Conservation (phyloP, 139 green algal species). For the Tetratostichococcus sp. region DNA sequence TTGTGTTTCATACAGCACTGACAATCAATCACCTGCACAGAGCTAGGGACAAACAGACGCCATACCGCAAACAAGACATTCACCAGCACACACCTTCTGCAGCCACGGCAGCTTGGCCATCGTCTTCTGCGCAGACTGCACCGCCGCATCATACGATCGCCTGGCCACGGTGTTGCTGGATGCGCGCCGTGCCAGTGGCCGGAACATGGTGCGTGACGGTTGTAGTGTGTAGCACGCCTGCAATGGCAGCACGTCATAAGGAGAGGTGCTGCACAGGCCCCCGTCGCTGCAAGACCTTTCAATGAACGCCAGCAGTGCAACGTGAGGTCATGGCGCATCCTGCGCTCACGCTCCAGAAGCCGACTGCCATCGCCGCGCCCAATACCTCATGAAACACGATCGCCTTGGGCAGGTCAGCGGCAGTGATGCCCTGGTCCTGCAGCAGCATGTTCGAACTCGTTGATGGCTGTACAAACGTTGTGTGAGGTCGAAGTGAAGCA, state of each 20-base stretch:
- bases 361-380: conserved; percentile 12
- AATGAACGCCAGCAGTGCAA: background rate
- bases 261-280: no score
- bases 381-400: conserved; percentile 33
- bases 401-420: conserved; percentile 25
- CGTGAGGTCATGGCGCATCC: no score
- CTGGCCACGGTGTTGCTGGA: conserved; percentile 1
- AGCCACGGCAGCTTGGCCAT: conserved; percentile 17
- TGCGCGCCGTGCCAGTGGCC: background rate
- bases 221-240: conserved; percentile 26
- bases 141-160: conserved; percentile 6
- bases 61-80: no score
- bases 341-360: conserved; percentile 23
- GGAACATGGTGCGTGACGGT: conserved; percentile 11
- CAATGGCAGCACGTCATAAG: background rate
- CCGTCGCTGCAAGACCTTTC: background rate
- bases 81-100: background rate
- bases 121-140: background rate
- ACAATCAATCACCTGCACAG: no score
- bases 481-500: no score
- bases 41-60: no score
- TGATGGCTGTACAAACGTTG: no score
- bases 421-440: conserved; percentile 19
- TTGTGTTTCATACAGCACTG: no score
- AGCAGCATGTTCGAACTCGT: no score